Evolutionary conservation across 257 asterid genomes (phyloP).

Genomic region (Parsonsia alboflavescens): DNA sequence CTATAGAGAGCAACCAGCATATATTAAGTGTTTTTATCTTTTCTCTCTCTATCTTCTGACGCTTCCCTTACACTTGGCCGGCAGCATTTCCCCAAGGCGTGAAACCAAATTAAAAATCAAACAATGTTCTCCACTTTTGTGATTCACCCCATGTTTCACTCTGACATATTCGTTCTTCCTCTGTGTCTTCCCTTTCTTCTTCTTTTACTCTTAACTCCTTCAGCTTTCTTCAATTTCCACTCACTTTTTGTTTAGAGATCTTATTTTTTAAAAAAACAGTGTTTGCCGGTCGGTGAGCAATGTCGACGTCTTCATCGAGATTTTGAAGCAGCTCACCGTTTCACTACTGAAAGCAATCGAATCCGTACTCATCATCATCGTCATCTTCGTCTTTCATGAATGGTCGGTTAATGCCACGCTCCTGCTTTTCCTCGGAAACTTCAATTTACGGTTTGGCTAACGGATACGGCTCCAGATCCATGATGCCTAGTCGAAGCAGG

Average conservation of each 20-base stretch:
- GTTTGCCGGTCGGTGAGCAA: constrained; percentile 27
- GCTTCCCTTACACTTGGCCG: constrained; percentile 33
- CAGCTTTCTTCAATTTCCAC: not conserved
- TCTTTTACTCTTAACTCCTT: constrained; percentile 10
- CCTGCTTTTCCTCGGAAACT: constrained; percentile 59
- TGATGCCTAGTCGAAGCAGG: constrained; percentile 42
- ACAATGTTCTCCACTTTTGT: constrained; percentile 38
- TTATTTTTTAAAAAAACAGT: not conserved
- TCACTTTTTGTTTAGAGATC: not conserved
- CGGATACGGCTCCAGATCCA: constrained; percentile 65
- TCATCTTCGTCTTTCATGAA: constrained; percentile 83
- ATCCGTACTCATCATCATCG: constrained; percentile 79
- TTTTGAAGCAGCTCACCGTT: constrained; percentile 85
- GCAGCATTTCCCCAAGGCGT: constrained; percentile 40
- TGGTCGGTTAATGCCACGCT: constrained; percentile 52
- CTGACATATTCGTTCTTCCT: constrained; percentile 63
- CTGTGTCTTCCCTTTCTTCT: constrained; percentile 20
- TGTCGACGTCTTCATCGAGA: constrained; percentile 90
- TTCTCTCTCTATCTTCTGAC: constrained; percentile 14
- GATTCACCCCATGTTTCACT: constrained; percentile 67
- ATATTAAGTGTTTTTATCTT: not conserved
- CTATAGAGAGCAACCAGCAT: constrained; percentile 19
- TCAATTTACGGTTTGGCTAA: constrained; percentile 52
- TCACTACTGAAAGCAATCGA: constrained; percentile 53
- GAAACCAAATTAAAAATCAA: constrained; percentile 24